Conservation (phyloP, 2,329 filamentous ascomycete genomes). For the Lecanosticta acicola region DNA sequence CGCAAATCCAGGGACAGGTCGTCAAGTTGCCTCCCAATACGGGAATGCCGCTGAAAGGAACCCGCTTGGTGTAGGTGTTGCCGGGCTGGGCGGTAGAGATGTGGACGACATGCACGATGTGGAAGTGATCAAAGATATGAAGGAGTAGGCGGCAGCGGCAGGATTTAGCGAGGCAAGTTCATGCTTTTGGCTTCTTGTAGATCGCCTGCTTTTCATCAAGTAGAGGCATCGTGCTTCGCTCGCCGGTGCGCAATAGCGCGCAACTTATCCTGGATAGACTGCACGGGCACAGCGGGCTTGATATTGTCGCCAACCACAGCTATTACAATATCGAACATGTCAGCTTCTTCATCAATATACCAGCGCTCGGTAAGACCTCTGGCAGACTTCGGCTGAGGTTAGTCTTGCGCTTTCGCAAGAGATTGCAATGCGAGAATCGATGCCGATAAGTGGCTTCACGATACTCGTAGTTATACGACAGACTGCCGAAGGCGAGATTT, state of each 20-base stretch:
- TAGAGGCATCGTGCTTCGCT: background rate
- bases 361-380: background rate
- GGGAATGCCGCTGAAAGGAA: background rate
- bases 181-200: too few relatives aligned
- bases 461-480: too few relatives aligned
- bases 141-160: too few relatives aligned
- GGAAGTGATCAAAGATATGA: too few relatives aligned
- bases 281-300: background rate
- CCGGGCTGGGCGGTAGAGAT: slow-evolving; percentile 1
- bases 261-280: background rate
- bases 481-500: too few relatives aligned
- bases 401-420: too few relatives aligned
- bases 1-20: background rate
- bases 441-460: too few relatives aligned
- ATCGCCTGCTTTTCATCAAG: background rate
- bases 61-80: background rate
- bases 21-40: background rate
- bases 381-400: background rate
- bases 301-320: background rate
- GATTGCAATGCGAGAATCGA: too few relatives aligned
- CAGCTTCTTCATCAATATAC: background rate
- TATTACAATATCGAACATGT: too few relatives aligned
- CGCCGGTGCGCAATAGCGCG: background rate
- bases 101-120: too few relatives aligned
- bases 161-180: too few relatives aligned